Conservation (phyloP, 495 filamentous ascomycete species). For the Bryoglossum gracile region DNA sequence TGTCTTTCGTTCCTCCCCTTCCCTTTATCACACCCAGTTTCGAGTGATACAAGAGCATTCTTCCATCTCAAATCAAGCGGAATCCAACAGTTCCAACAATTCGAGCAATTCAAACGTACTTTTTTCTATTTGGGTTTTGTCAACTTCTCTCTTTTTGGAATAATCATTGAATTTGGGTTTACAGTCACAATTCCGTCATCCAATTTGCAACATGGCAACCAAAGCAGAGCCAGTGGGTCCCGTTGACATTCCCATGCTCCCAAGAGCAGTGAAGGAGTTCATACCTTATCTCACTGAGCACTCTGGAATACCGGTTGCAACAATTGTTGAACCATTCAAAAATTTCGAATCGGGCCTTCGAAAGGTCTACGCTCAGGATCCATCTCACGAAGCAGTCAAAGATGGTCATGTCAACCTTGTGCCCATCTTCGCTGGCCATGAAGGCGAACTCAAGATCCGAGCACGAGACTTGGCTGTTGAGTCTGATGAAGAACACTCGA, state of each 20-base stretch:
- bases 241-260: conserved; percentile 5
- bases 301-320: conserved; percentile 42
- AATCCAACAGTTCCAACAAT: neutral
- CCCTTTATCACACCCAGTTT: neutral
- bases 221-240: neutral
- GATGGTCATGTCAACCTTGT: conserved; percentile 60
- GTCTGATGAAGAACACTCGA: conserved; percentile 48
- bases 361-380: conserved; percentile 64
- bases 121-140: neutral
- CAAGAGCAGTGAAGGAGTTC: conserved; percentile 29
- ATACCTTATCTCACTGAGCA: conserved; percentile 39
- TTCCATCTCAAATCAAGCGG: neutral
- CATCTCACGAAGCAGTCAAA: conserved; percentile 46
- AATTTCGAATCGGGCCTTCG: conserved; percentile 60
- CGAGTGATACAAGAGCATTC: neutral
- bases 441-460: conserved; percentile 48
- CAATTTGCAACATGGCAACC: neutral
- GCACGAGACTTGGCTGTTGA: conserved; percentile 57
- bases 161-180: no score
- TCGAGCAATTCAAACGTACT: no score
- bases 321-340: conserved; percentile 62
- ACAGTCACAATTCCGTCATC: neutral
- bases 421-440: conserved; percentile 57
- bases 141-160: neutral
- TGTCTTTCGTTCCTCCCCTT: neutral